These are phyloP conservation scores for Lepidopterella palustris DNA, from an alignment of 495 filamentous ascomycete species.

Conservation along the genomic window DNA sequence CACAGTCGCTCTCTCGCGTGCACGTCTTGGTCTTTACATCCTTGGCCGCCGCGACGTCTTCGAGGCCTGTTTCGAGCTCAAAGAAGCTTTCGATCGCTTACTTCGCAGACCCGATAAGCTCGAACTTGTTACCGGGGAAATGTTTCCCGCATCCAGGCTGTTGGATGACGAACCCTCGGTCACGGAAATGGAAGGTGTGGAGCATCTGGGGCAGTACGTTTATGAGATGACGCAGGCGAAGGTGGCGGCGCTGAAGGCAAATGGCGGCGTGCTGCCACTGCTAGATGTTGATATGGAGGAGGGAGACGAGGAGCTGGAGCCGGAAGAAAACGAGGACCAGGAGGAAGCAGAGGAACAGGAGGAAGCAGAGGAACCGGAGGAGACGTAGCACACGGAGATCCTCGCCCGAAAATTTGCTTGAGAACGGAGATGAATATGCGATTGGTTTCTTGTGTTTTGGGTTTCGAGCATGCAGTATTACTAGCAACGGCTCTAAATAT, in stretches of 20 bases:
- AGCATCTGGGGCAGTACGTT: slow-evolving; percentile 95
- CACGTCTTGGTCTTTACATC: slow-evolving; percentile 86
- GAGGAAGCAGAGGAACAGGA: slow-evolving; percentile 5
- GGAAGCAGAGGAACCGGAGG: too few species aligned
- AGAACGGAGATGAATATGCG: too few species aligned
- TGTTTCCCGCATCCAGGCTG: slow-evolving; percentile 59
- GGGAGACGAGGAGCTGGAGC: slow-evolving; percentile 29
- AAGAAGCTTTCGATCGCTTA: slow-evolving; percentile 72
- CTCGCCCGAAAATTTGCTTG: too few species aligned
- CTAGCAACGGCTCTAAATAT: too few species aligned
- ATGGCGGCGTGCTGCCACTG: slow-evolving; percentile 22
- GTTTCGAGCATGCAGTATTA: too few species aligned
- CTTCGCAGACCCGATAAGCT: slow-evolving; percentile 68
- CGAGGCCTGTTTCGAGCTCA: slow-evolving; percentile 79
- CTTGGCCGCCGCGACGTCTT: slow-evolving; percentile 87
- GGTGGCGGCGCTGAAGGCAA: slow-evolving; percentile 55
- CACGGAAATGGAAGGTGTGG: slow-evolving; percentile 75
- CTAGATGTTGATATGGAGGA: slow-evolving; percentile 8
- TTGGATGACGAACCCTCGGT: slow-evolving; percentile 50
- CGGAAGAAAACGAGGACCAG: slow-evolving; percentile 18
- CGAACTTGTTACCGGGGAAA: slow-evolving; percentile 71
- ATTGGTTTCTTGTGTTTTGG: too few species aligned
- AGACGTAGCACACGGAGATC: too few species aligned
- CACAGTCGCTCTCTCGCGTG: slow-evolving; percentile 93
- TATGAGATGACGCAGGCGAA: slow-evolving; percentile 93